Percentiles rank a stretch among this genome's conserved stretches.
These are phyloP conservation scores for Friedmanniomyces endolithicus DNA, from an alignment of 495 filamentous ascomycete species.

Conservation along the genomic window DNA sequence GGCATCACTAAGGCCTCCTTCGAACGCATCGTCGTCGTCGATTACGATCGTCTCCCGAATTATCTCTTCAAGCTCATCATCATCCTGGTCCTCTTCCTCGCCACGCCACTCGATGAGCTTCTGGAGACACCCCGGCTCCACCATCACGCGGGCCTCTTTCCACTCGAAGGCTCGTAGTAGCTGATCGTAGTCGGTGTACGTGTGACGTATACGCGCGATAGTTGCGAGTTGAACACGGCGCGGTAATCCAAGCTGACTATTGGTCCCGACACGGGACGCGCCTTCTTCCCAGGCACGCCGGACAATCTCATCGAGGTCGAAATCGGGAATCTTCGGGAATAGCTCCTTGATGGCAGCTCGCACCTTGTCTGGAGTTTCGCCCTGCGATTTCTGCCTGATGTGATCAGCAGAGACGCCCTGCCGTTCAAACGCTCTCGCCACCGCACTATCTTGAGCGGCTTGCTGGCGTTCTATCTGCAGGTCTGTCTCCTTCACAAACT, in stretches of 20 bases:
- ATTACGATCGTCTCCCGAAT: conserved; percentile 73
- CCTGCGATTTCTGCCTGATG: background rate
- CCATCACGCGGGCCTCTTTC: conserved; percentile 54
- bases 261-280: conserved; percentile 55
- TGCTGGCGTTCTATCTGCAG: background rate
- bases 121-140: conserved; percentile 58
- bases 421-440: conserved; percentile 4
- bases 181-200: conserved; percentile 74
- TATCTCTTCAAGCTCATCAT: conserved; percentile 63
- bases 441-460: background rate
- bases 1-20: conserved; percentile 26
- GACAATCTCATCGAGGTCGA: conserved; percentile 65
- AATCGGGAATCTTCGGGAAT: conserved; percentile 73
- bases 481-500: conserved; percentile 34
- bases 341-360: conserved; percentile 63
- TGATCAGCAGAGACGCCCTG: conserved; percentile 6
- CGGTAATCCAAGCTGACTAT: conserved; percentile 50
- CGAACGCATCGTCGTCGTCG: conserved; percentile 53
- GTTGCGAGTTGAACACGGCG: conserved; percentile 73
- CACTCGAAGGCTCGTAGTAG: conserved; percentile 53
- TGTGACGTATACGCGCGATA: conserved; percentile 74
- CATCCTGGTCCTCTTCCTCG: conserved; percentile 59
- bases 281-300: conserved; percentile 71
- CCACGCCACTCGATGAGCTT: conserved; percentile 78
- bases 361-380: conserved; percentile 39